A percentile compares a stretch with the other conserved stretches of the same genome.
Conservation (phyloP, 768 basidiomycete genomes). For the Leccinum pellstonianum region DNA sequence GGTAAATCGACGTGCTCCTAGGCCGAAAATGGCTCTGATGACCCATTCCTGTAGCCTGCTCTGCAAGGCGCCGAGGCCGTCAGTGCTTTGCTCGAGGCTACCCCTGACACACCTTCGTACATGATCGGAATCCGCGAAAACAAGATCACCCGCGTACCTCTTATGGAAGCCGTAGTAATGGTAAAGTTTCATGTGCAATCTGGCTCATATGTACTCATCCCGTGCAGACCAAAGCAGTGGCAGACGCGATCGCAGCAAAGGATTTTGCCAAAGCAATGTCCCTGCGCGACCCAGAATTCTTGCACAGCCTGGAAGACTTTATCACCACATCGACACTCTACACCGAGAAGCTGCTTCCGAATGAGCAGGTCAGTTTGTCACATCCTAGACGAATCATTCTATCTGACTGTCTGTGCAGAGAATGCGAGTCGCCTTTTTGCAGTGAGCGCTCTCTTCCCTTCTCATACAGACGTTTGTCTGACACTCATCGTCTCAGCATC, state of each 20-base stretch:
- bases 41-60: slow-evolving; percentile 63
- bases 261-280: slow-evolving; percentile 88
- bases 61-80: slow-evolving; percentile 96
- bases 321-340: slow-evolving; percentile 64
- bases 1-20: slow-evolving; percentile 43
- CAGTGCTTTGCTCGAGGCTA: slow-evolving; percentile 79
- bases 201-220: slow-evolving; percentile 7
- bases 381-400: neutral
- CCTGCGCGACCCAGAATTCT: slow-evolving; percentile 88
- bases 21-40: slow-evolving; percentile 3
- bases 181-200: slow-evolving; percentile 36
- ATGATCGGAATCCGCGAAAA: slow-evolving; percentile 97
- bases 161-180: slow-evolving; percentile 92
- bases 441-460: slow-evolving; percentile 49
- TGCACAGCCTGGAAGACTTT: slow-evolving; percentile 86
- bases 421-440: slow-evolving; percentile 80
- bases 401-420: slow-evolving; percentile 42
- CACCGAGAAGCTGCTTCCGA: slow-evolving; percentile 51
- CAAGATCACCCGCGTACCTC: slow-evolving; percentile 87
- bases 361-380: slow-evolving; percentile 38
- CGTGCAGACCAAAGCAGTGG: slow-evolving; percentile 79
- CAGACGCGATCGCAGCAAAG: slow-evolving; percentile 74
- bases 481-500: slow-evolving; percentile 50
- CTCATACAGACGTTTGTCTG: neutral
- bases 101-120: slow-evolving; percentile 89